These are phyloP conservation scores for Apiospora rasikravindrae DNA, from an alignment of 2,329 filamentous ascomycete species.

Conservation along the genomic window DNA sequence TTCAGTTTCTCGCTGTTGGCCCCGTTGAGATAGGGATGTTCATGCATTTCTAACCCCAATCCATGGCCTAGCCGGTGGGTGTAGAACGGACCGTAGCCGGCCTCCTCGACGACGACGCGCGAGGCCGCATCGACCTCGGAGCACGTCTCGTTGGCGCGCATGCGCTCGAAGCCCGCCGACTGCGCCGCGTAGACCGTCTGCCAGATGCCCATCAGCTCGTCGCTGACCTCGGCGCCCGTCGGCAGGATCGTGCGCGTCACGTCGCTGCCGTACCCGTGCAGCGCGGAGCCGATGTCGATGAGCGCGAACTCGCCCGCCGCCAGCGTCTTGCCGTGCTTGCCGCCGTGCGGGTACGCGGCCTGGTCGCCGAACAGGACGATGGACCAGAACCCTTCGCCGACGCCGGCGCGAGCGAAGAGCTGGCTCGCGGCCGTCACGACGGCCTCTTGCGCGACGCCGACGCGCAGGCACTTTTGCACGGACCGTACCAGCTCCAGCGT, in stretches of 20 bases:
- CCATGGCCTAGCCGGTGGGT: constrained; percentile 38
- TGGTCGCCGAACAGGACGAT: constrained; percentile 38
- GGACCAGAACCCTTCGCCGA: constrained; percentile 35
- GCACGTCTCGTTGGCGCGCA: constrained; percentile 35
- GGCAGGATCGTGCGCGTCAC: constrained; percentile 38
- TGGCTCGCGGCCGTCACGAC: constrained; percentile 28
- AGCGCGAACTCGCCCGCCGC: constrained; percentile 35
- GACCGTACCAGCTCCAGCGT: constrained; percentile 36
- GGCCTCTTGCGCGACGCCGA: constrained; percentile 35
- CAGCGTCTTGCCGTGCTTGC: constrained; percentile 34
- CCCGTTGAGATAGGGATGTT: constrained; percentile 39
- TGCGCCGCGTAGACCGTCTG: constrained; percentile 32
- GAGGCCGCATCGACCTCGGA: constrained; percentile 37
- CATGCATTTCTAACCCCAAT: constrained; percentile 36
- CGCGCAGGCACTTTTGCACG: constrained; percentile 33
- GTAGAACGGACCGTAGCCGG: constrained; percentile 35
- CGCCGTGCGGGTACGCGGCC: constrained; percentile 38
- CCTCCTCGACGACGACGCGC: constrained; percentile 30
- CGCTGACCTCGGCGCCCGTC: constrained; percentile 27
- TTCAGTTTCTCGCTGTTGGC: constrained; percentile 36
- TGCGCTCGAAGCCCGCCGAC: constrained; percentile 33
- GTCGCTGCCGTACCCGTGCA: constrained; percentile 38
- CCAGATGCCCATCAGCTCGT: constrained; percentile 35
- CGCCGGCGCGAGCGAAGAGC: constrained; percentile 34
- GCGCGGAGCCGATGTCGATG: constrained; percentile 36